Percentiles rank a stretch among this genome's conserved stretches.
Conservation (phyloP, 2,329 filamentous ascomycete genomes). For the Thielaviopsis musarum region DNA sequence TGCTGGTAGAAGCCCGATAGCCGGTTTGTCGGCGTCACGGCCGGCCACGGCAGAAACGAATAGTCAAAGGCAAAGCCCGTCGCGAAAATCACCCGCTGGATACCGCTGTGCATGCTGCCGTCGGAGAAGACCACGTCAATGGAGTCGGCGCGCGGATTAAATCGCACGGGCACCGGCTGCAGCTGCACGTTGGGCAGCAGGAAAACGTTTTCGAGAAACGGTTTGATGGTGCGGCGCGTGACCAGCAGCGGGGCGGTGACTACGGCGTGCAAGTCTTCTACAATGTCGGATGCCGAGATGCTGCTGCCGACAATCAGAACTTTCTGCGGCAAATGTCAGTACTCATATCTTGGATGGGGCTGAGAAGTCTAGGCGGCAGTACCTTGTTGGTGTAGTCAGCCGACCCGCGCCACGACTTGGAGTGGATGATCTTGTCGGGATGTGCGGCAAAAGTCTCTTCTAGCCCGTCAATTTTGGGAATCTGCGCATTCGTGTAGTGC, state of each 20-base stretch:
- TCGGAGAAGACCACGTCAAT: constrained; percentile 30
- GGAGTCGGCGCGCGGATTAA: constrained; percentile 17
- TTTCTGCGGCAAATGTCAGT: constrained; percentile 19
- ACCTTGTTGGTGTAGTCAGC: constrained; percentile 15
- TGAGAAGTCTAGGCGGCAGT: constrained; percentile 13
- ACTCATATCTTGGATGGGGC: no score
- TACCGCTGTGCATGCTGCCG: constrained; percentile 27
- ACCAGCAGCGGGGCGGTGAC: not conserved
- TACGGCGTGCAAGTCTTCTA: constrained; percentile 28
- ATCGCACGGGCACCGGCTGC: not conserved
- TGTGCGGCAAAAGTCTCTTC: constrained; percentile 20
- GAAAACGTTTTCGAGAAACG: constrained; percentile 1
- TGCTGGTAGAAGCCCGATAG: constrained; percentile 22
- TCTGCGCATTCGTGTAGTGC: constrained; percentile 23
- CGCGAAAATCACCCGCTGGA: constrained; percentile 42
- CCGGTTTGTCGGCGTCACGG: constrained; percentile 11
- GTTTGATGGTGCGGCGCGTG: constrained; percentile 1
- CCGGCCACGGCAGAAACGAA: constrained; percentile 28
- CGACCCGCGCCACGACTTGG: constrained; percentile 22
- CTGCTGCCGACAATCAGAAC: constrained; percentile 40
- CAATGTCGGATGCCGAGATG: constrained; percentile 39
- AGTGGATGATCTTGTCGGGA: constrained; percentile 23
- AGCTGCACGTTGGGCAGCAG: not conserved
- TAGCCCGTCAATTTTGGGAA: constrained; percentile 24
- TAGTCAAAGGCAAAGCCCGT: constrained; percentile 43